Base-by-base conservation (phyloP, 1,284 basidiomycete genomes). In the Rhodotorula sp. region DNA sequence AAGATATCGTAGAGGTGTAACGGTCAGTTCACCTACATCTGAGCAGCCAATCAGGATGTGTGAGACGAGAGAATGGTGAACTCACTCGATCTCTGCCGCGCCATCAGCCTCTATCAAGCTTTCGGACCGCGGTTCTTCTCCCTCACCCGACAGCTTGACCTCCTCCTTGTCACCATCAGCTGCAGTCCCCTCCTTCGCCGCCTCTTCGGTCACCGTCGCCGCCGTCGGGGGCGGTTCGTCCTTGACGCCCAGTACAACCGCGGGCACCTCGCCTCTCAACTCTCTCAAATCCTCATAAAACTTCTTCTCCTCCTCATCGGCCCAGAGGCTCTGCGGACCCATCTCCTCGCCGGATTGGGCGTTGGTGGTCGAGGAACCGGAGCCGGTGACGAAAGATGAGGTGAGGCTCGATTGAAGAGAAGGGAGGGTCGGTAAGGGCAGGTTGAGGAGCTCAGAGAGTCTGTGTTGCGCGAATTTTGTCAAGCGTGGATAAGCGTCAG, bases 281-380 rank as follows among this genome's bases (percentile, higher is more conserved):
- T 99, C 95, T 64, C 92, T 86, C 46, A 97, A 84, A 73, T 98
- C 93, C 79, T 98, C 95, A 79, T 91, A 99, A 82, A 97, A 99
- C 62, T 89, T 85, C 54, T 91, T 86, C 79, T 98, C 94, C 81
- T 99, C 96, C 73, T 99, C 96, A 77, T 99, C 96, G 79, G 95
- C 93, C 96, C 96, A 99, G 78, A 97, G 95, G 5, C 92, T 90
- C 4, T 89, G 88, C 10, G 84, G 70, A 12, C 76, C 62, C 73
- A 78, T 63, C 72, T 77, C 67, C 75, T 72, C 74, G 8, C 69
- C 62, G 26, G 66, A 59, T 2, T 59, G 33, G 0, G 46, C 33
- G 15, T 48, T 46, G 1, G 63, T 46, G 26, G 53, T 55, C 5
- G 69, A 67, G 10, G 72, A 68, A 2, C 74, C 72, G 14, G 53